Evolutionary conservation across 2,329 filamentous ascomycete genomes (phyloP).

Genomic region (Cryoendolithus antarcticus): DNA sequence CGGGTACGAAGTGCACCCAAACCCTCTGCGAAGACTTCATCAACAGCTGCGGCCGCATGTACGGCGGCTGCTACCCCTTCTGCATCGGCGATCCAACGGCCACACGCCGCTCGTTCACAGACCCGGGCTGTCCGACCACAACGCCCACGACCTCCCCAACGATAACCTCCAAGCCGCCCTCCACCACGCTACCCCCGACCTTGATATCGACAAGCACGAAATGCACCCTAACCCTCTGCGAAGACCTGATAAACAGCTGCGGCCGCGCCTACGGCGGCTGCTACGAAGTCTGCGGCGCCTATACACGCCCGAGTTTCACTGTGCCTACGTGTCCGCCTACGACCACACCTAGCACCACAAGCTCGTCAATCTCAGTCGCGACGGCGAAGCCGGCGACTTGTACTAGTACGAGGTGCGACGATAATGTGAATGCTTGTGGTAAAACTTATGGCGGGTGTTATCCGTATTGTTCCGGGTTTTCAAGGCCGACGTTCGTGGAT

Average conservation of each 20-base stretch:
- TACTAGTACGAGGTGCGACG: conserved; percentile 10
- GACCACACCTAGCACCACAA: not conserved
- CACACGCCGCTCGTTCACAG: conserved; percentile 6
- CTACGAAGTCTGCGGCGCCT: conserved; percentile 6
- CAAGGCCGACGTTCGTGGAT: conserved; percentile 12
- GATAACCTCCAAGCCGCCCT: not conserved
- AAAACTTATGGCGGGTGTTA: conserved; percentile 15
- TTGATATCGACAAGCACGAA: not conserved
- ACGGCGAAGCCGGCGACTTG: conserved; percentile 1
- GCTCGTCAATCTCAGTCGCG: not conserved
- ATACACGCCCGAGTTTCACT: conserved; percentile 7
- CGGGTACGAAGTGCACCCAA: conserved; percentile 1
- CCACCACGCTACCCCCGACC: not conserved
- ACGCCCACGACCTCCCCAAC: not conserved
- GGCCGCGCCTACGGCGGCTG: conserved; percentile 9
- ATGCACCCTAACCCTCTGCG: not conserved
- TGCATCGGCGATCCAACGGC: conserved; percentile 12
- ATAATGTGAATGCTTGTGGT: conserved; percentile 14
- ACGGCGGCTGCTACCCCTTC: conserved; percentile 14
- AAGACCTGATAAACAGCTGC: conserved; percentile 5
- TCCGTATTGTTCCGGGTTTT: conserved; percentile 9
- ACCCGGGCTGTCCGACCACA: conserved; percentile 8
- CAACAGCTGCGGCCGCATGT: conserved; percentile 13
- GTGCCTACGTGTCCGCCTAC: conserved; percentile 5
- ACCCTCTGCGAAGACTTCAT: conserved; percentile 15